Evolutionary conservation across 169 alveolate species (phyloP).

Genomic region (Plasmodium gaboni): DNA sequence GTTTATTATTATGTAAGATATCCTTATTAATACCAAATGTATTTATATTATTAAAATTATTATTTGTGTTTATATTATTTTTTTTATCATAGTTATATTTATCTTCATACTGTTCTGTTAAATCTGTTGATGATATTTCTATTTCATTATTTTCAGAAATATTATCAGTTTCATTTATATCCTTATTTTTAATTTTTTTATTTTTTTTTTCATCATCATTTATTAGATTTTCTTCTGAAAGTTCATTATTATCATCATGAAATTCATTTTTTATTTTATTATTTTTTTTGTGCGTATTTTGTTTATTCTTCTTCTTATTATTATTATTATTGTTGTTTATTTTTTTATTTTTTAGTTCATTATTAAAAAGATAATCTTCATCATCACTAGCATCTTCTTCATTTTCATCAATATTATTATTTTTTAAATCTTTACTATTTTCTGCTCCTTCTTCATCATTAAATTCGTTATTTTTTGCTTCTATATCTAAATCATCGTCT

Average conservation of each 20-base stretch:
- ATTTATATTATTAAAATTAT: conserved; percentile 7
- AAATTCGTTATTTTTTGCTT: conserved; percentile 1
- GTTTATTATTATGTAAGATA: not conserved
- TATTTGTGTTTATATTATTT: not conserved
- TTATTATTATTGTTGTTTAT: not conserved
- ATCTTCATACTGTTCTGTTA: not conserved
- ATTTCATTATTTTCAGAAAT: not conserved
- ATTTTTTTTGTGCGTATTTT: not conserved
- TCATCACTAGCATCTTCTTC: not conserved
- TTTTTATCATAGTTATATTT: not conserved
- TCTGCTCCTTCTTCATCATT: conserved; percentile 7
- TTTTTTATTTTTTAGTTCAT: not conserved
- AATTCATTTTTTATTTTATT: not conserved
- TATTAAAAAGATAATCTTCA: not conserved
- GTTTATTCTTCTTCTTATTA: not conserved
- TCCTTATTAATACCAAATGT: not conserved
- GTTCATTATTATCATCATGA: too few relatives aligned
- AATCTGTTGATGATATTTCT: not conserved
- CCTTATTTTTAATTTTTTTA: not conserved
- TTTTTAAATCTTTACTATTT: not conserved
- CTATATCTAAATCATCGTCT: conserved; percentile 19
- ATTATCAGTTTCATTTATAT: not conserved
- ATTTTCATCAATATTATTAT: conserved; percentile 2
- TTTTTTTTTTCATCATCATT: not conserved
- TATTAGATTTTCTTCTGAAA: too few relatives aligned